These are phyloP conservation scores for Schwanniomyces pseudopolymorphus DNA, from an alignment of 805 yeast species.

Conservation along the genomic window DNA sequence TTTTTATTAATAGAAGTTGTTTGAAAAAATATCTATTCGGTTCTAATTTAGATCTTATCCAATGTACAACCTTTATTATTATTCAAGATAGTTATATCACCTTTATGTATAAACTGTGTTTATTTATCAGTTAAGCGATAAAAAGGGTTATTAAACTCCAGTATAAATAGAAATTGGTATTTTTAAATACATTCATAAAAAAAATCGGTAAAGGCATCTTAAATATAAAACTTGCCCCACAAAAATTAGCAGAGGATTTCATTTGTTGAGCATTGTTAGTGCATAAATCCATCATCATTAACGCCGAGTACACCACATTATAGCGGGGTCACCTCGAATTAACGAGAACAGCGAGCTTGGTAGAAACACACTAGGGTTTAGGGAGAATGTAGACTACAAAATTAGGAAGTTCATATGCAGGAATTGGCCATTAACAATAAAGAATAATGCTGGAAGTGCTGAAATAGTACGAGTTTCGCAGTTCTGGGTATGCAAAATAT, in stretches of 20 bases:
- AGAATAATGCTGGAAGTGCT: background rate
- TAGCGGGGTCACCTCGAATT: background rate
- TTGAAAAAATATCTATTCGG: too few relatives aligned
- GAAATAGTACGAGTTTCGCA: background rate
- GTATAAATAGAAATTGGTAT: background rate
- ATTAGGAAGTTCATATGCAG: background rate
- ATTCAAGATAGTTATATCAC: too few relatives aligned
- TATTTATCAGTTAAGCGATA: background rate
- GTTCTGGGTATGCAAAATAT: background rate
- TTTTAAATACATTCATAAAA: background rate
- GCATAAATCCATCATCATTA: background rate
- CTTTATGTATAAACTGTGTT: too few relatives aligned
- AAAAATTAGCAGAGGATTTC: background rate
- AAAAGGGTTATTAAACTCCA: too few relatives aligned
- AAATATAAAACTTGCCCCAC: background rate
- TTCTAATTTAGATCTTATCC: background rate
- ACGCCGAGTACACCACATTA: background rate
- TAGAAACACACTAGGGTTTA: background rate
- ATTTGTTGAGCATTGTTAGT: background rate
- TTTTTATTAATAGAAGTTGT: background rate
- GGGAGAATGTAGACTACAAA: background rate
- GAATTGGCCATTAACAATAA: background rate
- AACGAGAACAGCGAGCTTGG: background rate
- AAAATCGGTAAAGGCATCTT: background rate
- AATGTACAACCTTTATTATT: background rate